A percentile compares a stretch with the other conserved stretches of the same genome.
Evolutionary conservation across 2,329 filamentous ascomycete genomes (phyloP).

Genomic region (Aspergillus aculeatinus): DNA sequence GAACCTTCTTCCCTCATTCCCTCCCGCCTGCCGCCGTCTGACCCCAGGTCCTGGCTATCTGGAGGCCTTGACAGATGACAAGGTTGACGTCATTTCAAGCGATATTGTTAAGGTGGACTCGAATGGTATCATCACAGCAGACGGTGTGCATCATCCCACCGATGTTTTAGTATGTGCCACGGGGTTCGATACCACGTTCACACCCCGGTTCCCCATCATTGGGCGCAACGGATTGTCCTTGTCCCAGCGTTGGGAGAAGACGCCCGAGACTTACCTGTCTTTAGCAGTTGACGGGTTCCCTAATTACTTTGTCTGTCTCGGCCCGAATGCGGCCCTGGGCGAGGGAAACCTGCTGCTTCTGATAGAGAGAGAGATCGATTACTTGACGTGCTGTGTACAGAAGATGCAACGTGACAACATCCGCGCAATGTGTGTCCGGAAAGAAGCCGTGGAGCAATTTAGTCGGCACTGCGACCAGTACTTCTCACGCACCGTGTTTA

Average conservation of each 20-base stretch:
- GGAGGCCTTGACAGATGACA: constrained; percentile 61
- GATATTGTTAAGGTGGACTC: constrained; percentile 49
- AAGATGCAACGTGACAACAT: constrained; percentile 41
- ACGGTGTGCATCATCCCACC: constrained; percentile 33
- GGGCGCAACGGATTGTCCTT: constrained; percentile 30
- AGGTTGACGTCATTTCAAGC: constrained; percentile 59
- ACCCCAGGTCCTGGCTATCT: constrained; percentile 52
- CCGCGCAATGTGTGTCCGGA: constrained; percentile 27
- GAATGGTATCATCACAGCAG: constrained; percentile 34
- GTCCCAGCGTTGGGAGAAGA: constrained; percentile 31
- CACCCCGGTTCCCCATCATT: constrained; percentile 36
- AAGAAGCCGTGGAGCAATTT: constrained; percentile 30
- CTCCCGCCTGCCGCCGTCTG: constrained; percentile 38
- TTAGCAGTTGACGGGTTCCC: constrained; percentile 36
- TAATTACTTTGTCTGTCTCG: constrained; percentile 36
- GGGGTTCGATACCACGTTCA: constrained; percentile 39
- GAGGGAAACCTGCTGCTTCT: constrained; percentile 37
- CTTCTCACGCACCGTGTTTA: constrained; percentile 36
- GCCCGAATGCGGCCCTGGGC: constrained; percentile 34
- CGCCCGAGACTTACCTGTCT: constrained; percentile 38
- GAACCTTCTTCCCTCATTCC: constrained; percentile 37
- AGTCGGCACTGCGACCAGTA: constrained; percentile 35
- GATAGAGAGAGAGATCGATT: constrained; percentile 35
- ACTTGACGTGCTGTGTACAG: constrained; percentile 32
- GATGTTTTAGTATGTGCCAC: constrained; percentile 42